Evolutionary conservation across 768 basidiomycete species (phyloP), one percentile per base, ranked within the genome.

Genomic region (Psilocybe cubensis): DNA sequence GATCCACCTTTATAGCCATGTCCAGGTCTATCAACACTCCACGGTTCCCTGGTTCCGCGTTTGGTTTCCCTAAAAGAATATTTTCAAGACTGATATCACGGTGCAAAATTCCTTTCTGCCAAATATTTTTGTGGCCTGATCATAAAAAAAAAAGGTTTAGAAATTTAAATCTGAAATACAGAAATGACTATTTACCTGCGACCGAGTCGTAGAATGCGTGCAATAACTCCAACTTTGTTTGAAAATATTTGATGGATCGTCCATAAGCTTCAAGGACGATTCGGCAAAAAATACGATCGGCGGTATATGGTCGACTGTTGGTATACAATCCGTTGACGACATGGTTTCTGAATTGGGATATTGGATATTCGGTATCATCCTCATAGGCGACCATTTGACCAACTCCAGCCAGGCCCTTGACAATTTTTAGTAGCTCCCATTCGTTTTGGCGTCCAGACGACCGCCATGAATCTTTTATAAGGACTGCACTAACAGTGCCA

Each of bases 401-500:
- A 17, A 49, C 52, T 12, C 52, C 52, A 23, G 20, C 21, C 14
- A 54, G 35, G 6, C 45, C 42, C 31, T 25, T 31, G 42, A 31
- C 29, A 4, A 10, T 4, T 18, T 48, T 3, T 21, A 58, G 21
- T 1, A 47, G 24, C 2, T 17, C 20, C 9, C 3, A 29, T 23
- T 58, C 51, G 9, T 23, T 18, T 3, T n/a, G 4, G 4, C 52
- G 52, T 10, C 43, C 44, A 6, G 17, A 7, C 5, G 14, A 8
- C 27, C 33, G 25, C 57, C 57, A 58, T 3, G 21, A 25, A 29
- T 54, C 18, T 31, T 67, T 66, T 4, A 45, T 27, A 2, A 45
- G 12, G 52, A 69, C 46, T 24, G 63, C 28, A 12, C 50, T 42
- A 0, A 24, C 4, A 12, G 47, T 35, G 1, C 28, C 45, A 10